Conservation (phyloP, 345 rosid species). For the Cardamine occulta region DNA sequence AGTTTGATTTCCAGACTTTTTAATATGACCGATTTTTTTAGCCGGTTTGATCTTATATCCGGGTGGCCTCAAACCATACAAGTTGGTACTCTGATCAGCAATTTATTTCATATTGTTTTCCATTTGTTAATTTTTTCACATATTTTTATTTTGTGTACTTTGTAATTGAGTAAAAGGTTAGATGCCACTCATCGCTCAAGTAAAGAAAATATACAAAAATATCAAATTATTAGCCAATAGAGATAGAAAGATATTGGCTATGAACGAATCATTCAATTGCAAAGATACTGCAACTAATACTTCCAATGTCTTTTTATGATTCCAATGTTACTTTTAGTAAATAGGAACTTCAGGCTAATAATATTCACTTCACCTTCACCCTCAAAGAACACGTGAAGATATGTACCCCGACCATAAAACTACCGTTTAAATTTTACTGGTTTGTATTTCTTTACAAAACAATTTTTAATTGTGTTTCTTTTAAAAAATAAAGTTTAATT, state of each 20-base stretch:
- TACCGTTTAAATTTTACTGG: too few species aligned
- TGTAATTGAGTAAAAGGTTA: background rate
- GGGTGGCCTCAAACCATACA: too few species aligned
- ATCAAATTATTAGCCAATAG: background rate
- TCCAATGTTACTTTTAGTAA: background rate
- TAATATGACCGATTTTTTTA: too few species aligned
- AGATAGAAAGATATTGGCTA: conserved; percentile 7
- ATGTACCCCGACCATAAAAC: background rate
- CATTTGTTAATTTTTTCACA: background rate
- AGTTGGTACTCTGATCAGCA: background rate
- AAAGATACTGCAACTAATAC: conserved; percentile 27
- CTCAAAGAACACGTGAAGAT: background rate
- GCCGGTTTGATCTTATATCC: too few species aligned
- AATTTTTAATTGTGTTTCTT: too few species aligned
- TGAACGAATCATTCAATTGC: conserved; percentile 8
- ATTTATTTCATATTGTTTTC: background rate
- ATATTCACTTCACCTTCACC: conserved; percentile 3
- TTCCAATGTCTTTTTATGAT: background rate
- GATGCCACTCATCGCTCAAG: background rate
- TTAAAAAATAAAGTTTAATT: too few species aligned
- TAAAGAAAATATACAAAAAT: background rate
- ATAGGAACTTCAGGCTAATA: background rate
- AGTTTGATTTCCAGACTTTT: too few species aligned
- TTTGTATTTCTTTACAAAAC: too few species aligned
- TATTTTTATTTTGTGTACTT: background rate